Base-by-base conservation (phyloP, 108 stramenopile species). In the Asterionellopsis glacialis region DNA sequence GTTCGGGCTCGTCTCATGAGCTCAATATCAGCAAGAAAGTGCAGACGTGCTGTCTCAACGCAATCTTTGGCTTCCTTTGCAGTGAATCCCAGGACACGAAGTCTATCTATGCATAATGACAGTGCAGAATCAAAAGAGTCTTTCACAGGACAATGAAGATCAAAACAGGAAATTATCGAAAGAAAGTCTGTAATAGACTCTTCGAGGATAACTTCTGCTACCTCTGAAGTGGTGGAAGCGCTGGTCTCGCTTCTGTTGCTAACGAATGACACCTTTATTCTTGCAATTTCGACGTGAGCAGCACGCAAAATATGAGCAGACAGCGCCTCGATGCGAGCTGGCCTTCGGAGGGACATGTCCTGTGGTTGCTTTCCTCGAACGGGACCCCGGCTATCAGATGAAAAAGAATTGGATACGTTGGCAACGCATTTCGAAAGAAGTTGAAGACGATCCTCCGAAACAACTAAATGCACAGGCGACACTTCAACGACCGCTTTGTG, bases 61-160 rank as follows among this genome's bases (percentile, higher is more conserved):
- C 67, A 73, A 15, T 74, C 53, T 63, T 65, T 72, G 9, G 85
- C 83, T 41, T 79, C 68, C 0, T 81, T 57, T 15, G 69, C 59
- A 15, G 61, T 55, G 13, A 91, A 45, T 21, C 89, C 85, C 0
- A 83, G 49, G 24, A 70, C 80, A 27, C 64, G 39, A 41, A 82
- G 61, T 19, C 77, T 66, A 38, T 84, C 84, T 11, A 76, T 64
- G 45, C 79, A 79, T 44, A 91, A 52, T 61, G 69, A 75, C 63
- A 74, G 67, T 28, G 82, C 80, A 22, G 79, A 81, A 14, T 71
- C 70, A 7, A 84, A 53, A 33, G 77, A 79, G 58, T 83, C 74
- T 68, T 79, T 69, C 48, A 77, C 75, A 9, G 84, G 75, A 15
- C 72, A 65, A 16, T 70, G 63, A 11, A 82, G 57, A 59, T 91